Evolutionary conservation across 176 grass and related monocot species (phyloP).

Genomic region (Phoenix dactylifera): DNA sequence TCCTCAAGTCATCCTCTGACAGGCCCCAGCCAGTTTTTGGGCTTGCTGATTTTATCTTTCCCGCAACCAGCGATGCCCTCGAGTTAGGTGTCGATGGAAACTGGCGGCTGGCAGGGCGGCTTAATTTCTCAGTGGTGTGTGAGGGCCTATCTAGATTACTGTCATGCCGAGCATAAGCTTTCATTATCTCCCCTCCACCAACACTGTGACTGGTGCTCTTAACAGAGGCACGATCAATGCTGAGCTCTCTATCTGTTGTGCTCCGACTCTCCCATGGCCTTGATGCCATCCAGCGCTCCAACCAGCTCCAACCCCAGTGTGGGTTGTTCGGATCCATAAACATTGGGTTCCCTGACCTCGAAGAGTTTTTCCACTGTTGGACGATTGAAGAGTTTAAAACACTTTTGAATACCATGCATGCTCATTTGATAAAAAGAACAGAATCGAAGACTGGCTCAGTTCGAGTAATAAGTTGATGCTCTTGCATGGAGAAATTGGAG

Average conservation of each 20-base stretch:
- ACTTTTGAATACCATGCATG: slow-evolving; percentile 16
- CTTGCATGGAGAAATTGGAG: no score
- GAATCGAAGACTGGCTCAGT: no score
- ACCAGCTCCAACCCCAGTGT: slow-evolving; percentile 99
- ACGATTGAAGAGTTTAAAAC: neutral
- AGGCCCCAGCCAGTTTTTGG: slow-evolving; percentile 40
- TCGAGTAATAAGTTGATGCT: no score
- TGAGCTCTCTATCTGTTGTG: slow-evolving; percentile 52
- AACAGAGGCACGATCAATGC: slow-evolving; percentile 32
- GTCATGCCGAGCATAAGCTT: slow-evolving; percentile 67
- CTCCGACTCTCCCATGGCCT: slow-evolving; percentile 61
- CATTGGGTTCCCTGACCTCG: slow-evolving; percentile 73
- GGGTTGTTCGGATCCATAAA: slow-evolving; percentile 90
- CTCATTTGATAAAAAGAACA: no score
- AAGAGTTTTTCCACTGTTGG: slow-evolving; percentile 83
- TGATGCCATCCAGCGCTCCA: slow-evolving; percentile 97
- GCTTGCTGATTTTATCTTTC: slow-evolving; percentile 44
- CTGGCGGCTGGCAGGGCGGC: slow-evolving; percentile 31
- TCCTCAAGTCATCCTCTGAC: slow-evolving; percentile 53
- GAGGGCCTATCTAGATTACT: slow-evolving; percentile 46
- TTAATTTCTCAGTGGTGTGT: slow-evolving; percentile 37
- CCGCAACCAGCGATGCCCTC: slow-evolving; percentile 31
- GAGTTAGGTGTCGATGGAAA: slow-evolving; percentile 46
- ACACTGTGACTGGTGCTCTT: slow-evolving; percentile 43
- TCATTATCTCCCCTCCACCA: slow-evolving; percentile 82